These are phyloP conservation scores for Moesziomyces parantarcticus DNA, from an alignment of 1,284 basidiomycete genomes.

Conservation along the genomic window DNA sequence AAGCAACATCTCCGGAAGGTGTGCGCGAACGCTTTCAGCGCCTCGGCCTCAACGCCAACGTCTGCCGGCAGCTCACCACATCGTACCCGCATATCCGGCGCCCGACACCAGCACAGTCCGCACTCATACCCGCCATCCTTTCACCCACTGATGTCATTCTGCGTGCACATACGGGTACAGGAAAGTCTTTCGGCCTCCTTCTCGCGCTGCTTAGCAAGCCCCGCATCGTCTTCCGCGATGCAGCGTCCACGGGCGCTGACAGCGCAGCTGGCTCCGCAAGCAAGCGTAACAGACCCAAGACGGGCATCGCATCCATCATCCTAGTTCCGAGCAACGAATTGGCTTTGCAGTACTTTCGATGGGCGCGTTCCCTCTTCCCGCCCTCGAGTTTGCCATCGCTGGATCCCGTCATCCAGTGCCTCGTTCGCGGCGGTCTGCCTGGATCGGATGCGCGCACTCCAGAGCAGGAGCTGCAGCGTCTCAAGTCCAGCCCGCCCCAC, in stretches of 20 bases:
- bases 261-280: slow-evolving; percentile 3
- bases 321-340: slow-evolving; percentile 65
- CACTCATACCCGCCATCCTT: slow-evolving; percentile 56
- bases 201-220: slow-evolving; percentile 63
- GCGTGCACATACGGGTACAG: slow-evolving; percentile 64
- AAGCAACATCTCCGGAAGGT: slow-evolving; percentile 1
- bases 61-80: slow-evolving; percentile 45
- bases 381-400: slow-evolving; percentile 29
- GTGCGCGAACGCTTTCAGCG: slow-evolving; percentile 34
- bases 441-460: slow-evolving; percentile 19
- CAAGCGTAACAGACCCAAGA: slow-evolving; percentile 28
- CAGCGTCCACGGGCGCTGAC: slow-evolving; percentile 1
- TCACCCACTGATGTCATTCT: slow-evolving; percentile 59
- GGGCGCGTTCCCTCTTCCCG: slow-evolving; percentile 58
- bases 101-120: slow-evolving; percentile 60
- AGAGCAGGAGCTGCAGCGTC: slow-evolving; percentile 44
- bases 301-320: slow-evolving; percentile 57
- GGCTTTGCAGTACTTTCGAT: slow-evolving; percentile 59
- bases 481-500: slow-evolving; percentile 55
- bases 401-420: slow-evolving; percentile 56
- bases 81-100: slow-evolving; percentile 51
- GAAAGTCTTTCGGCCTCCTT: slow-evolving; percentile 63
- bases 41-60: slow-evolving; percentile 48
- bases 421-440: slow-evolving; percentile 48
- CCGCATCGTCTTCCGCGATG: slow-evolving; percentile 54